Base-by-base conservation (phyloP, 2,329 filamentous ascomycete genomes). In the Penicillium sp. region DNA sequence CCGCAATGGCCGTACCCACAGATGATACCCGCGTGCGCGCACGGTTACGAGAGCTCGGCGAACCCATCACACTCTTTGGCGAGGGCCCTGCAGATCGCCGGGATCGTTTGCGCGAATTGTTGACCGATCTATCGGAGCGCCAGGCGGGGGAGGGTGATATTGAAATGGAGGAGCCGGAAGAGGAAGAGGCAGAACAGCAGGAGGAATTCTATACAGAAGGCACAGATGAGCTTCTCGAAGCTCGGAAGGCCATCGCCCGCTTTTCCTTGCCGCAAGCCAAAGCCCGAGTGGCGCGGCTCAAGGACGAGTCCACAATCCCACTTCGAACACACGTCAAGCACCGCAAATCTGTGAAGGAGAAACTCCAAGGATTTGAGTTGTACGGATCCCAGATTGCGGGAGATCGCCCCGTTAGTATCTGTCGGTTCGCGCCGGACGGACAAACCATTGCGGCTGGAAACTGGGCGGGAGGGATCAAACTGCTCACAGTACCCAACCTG, bases 141-240 rank as follows among this genome's bases (percentile, higher is more conserved):
- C 72, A 71, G 33, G 72, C 26, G 72, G 80, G 47, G 2, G 71
- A 51, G 15, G 56, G 64, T 16, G 72, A 77, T 60, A 59, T 72
- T 14, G 69, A 72, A 30, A 83, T 82, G 70, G 63, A 65, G 27
- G 75, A 76, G 57, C 59, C 58, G 6, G 69, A 64, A 13, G 75
- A 72, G 1, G 79, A 80, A 4, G 80, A 81, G 33, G 83, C 76
- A 2, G 87, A 90, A 37, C 81, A 84, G 53, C 86, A 94, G 51
- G 89, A 97, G 59, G 93, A 98, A 56, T 98, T 96, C 65, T 98
- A 96, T 64, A 95, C 91, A 0, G 79, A 86, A 54, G 93, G 93
- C 3, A 80, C 82, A 1, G 74, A 79, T 3, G 82, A 83, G 27
- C 73, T 98, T 16, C 69, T 95, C 4, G 75, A 85, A 35, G 87